Evolutionary conservation across 2,329 filamentous ascomycete species (phyloP).

Genomic region (Neoarthrinium moseri): DNA sequence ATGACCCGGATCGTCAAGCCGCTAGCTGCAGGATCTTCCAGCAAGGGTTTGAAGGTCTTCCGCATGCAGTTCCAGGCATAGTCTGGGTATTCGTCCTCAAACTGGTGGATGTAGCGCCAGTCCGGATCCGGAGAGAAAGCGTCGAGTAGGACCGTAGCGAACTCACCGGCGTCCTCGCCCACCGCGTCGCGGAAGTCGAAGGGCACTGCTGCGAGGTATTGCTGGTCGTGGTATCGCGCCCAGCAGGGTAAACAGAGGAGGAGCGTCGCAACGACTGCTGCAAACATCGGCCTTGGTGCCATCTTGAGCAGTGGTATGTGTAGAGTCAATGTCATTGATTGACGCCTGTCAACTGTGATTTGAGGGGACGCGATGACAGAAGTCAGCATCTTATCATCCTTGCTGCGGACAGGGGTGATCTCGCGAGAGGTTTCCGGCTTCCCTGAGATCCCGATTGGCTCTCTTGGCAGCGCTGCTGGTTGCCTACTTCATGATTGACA

Average conservation of each 20-base stretch:
- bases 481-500: too few species aligned
- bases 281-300: not conserved
- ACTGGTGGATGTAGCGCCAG: constrained; percentile 6
- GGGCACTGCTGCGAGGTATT: not conserved
- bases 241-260: not conserved
- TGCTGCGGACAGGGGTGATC: too few species aligned
- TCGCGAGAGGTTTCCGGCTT: too few species aligned
- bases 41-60: not conserved
- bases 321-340: too few species aligned
- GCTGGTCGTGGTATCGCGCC: not conserved
- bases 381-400: too few species aligned
- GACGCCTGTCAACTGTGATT: too few species aligned
- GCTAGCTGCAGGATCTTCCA: not conserved
- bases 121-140: not conserved
- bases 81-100: constrained; percentile 3
- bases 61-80: not conserved
- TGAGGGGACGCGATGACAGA: too few species aligned
- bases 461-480: too few species aligned
- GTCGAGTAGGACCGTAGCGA: constrained; percentile 1
- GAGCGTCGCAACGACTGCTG: not conserved
- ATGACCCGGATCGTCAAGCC: not conserved
- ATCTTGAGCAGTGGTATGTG: too few species aligned
- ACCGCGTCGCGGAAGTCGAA: constrained; percentile 1
- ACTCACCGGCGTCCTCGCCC: not conserved
- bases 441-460: too few species aligned